phyloP scores from a whole-genome alignment of 495 filamentous ascomycete genomes.

The Neurospora terricola region DNA sequence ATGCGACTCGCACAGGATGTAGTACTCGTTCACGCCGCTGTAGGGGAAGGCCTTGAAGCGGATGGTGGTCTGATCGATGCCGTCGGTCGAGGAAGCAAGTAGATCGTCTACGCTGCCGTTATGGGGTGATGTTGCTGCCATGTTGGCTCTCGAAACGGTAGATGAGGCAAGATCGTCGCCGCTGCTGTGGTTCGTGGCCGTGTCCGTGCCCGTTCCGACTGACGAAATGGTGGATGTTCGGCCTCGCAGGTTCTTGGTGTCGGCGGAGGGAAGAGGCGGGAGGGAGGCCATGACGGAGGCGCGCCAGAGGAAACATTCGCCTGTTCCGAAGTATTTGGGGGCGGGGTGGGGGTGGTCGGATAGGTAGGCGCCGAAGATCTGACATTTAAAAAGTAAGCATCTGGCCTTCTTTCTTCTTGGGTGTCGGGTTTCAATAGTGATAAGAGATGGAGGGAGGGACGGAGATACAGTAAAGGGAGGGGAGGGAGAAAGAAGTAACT shows the following conservation, averaged over 20 bases:
- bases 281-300: constrained; percentile 52
- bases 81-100: not conserved
- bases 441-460: not conserved
- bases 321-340: constrained; percentile 87
- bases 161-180: not conserved
- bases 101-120: not conserved
- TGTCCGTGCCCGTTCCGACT: not conserved
- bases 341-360: constrained; percentile 72
- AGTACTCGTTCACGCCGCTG: constrained; percentile 90
- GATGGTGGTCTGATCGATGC: constrained; percentile 39
- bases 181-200: not conserved
- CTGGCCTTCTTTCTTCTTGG: not conserved
- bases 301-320: constrained; percentile 97
- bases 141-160: constrained; percentile 4
- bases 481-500: constrained; percentile 18
- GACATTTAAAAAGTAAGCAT: not conserved
- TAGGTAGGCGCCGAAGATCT: constrained; percentile 91
- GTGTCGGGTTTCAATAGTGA: not conserved
- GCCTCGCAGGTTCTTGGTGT: constrained; percentile 54
- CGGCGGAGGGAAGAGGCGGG: constrained; percentile 65
- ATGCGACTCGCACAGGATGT: constrained; percentile 83
- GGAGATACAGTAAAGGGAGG: not conserved
- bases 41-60: constrained; percentile 97
- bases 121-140: not conserved
- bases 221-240: constrained; percentile 57